phyloP scores from a whole-genome alignment of 2,329 filamentous ascomycete genomes.

The Aspergillus nomiae region DNA sequence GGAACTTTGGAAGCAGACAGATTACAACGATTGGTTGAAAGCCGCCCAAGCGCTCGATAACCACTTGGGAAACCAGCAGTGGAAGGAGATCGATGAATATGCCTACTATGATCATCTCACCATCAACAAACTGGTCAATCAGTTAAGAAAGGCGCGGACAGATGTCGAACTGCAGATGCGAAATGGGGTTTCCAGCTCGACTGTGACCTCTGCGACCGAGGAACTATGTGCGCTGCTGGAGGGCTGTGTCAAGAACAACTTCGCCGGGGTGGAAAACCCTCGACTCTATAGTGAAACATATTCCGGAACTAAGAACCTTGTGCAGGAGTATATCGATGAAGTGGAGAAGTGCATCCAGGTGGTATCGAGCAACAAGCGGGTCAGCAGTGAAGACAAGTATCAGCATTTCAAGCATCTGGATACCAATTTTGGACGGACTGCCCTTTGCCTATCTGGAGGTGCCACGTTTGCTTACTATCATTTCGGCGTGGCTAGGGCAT shows the following conservation, averaged over 20 bases:
- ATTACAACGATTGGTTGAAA: constrained; percentile 80
- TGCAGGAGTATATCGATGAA: constrained; percentile 88
- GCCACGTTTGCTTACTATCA: constrained; percentile 97
- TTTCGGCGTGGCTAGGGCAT: constrained; percentile 85
- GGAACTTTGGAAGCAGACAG: constrained; percentile 69
- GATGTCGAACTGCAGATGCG: constrained; percentile 44
- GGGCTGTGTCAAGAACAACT: constrained; percentile 96
- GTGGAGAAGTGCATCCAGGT: constrained; percentile 60
- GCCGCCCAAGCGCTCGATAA: constrained; percentile 78
- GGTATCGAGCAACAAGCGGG: constrained; percentile 66
- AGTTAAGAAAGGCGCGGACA: constrained; percentile 58
- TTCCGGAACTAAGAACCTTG: constrained; percentile 92
- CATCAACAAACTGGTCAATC: constrained; percentile 72
- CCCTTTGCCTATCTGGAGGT: constrained; percentile 88
- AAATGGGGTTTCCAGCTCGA: constrained; percentile 21
- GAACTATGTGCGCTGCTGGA: constrained; percentile 78
- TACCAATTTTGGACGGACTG: constrained; percentile 89
- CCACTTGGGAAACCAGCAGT: constrained; percentile 70
- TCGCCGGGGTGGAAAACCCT: constrained; percentile 90
- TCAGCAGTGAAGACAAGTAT: constrained; percentile 74
- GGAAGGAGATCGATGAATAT: constrained; percentile 58
- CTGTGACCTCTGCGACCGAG: constrained; percentile 60
- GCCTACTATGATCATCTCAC: constrained; percentile 88
- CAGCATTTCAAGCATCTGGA: constrained; percentile 83
- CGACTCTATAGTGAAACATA: constrained; percentile 97